Conservation (phyloP, 108 stramenopile species). For the Fistulifera pelliculosa region DNA sequence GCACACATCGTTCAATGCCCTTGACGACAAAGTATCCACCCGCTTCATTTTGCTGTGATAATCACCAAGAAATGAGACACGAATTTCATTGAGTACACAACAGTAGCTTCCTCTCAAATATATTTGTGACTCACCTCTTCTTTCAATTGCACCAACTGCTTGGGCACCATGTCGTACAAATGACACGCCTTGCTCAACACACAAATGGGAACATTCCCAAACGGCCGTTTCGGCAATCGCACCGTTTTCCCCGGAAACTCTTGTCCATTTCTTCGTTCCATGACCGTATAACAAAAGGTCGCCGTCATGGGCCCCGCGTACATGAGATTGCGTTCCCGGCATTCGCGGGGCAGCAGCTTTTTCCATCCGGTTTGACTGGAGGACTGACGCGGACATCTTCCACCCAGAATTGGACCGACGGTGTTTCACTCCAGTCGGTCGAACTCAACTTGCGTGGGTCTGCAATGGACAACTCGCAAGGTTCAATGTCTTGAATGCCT, state of each 20-base stretch:
- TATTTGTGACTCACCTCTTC: conserved; percentile 50
- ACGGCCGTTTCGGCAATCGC: conserved; percentile 25
- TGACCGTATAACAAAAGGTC: conserved; percentile 59
- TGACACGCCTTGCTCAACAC: conserved; percentile 75
- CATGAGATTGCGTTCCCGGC: conserved; percentile 65
- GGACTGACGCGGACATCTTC: conserved; percentile 56
- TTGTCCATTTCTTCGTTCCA: conserved; percentile 55
- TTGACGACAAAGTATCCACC: conserved; percentile 96
- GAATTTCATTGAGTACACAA: not conserved
- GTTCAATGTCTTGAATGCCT: conserved; percentile 54
- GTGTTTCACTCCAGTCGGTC: conserved; percentile 21
- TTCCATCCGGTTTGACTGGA: conserved; percentile 32
- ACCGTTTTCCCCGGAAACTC: conserved; percentile 21
- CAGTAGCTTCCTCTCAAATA: too few species aligned
- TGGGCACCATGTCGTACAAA: conserved; percentile 37
- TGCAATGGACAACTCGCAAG: conserved; percentile 55
- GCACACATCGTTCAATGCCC: conserved; percentile 94
- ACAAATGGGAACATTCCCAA: conserved; percentile 95
- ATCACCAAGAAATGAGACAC: not conserved
- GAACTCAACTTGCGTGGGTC: conserved; percentile 19
- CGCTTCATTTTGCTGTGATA: conserved; percentile 75
- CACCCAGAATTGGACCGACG: conserved; percentile 58
- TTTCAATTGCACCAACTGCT: conserved; percentile 35
- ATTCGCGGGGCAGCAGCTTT: conserved; percentile 63
- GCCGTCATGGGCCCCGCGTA: conserved; percentile 67